Conservation (phyloP, 768 basidiomycete genomes). For the Phallus indusiatus region DNA sequence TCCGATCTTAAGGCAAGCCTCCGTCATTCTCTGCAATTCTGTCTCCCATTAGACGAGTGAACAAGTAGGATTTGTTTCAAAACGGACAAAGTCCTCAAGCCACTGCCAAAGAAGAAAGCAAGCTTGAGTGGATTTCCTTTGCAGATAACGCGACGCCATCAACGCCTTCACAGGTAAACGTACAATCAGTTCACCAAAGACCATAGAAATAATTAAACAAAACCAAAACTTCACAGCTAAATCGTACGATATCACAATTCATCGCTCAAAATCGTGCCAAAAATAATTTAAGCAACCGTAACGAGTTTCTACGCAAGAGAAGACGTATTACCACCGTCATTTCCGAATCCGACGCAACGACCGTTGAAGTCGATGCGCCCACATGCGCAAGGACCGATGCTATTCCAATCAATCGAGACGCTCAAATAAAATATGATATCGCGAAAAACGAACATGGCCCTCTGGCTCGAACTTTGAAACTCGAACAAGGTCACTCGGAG, state of each 20-base stretch:
- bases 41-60: background rate
- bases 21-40: background rate
- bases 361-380: constrained; percentile 14
- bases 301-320: constrained; percentile 61
- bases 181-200: background rate
- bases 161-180: constrained; percentile 51
- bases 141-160: constrained; percentile 37
- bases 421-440: constrained; percentile 82
- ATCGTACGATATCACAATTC: constrained; percentile 61
- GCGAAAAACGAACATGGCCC: constrained; percentile 79
- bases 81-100: background rate
- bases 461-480: constrained; percentile 48
- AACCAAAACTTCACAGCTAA: constrained; percentile 40
- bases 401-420: constrained; percentile 57
- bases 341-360: background rate
- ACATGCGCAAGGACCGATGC: constrained; percentile 74
- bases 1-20: constrained; percentile 40
- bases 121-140: constrained; percentile 49
- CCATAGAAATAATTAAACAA: background rate
- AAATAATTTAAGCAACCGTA: constrained; percentile 68
- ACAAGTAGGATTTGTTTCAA: background rate
- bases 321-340: constrained; percentile 28
- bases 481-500: constrained; percentile 10
- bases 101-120: constrained; percentile 43
- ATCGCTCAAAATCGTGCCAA: constrained; percentile 61